Evolutionary conservation across 2,329 filamentous ascomycete species (phyloP).

Genomic region (Cryphonectria naterciae): DNA sequence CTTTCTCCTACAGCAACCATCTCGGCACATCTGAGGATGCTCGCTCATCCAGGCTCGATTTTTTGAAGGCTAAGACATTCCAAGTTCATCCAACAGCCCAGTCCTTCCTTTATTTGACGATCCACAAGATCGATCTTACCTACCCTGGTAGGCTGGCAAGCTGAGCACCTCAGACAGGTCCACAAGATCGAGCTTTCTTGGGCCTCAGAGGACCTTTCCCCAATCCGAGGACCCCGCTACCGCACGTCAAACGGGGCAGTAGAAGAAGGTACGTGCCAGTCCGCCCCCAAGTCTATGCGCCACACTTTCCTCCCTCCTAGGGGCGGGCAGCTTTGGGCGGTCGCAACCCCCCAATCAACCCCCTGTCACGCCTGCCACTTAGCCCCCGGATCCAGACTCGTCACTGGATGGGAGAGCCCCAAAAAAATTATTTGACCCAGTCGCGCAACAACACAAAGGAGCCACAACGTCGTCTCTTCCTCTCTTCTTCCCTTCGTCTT

Average conservation of each 20-base stretch:
- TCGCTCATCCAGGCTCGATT: not conserved
- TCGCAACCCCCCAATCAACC: slow-evolving; percentile 9
- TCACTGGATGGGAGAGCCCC: slow-evolving; percentile 22
- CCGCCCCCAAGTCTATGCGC: slow-evolving; percentile 22
- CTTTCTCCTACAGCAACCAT: not conserved
- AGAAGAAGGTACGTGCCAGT: slow-evolving; percentile 24
- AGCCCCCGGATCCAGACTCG: slow-evolving; percentile 17
- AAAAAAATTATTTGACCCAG: slow-evolving; percentile 41
- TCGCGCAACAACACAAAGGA: slow-evolving; percentile 35
- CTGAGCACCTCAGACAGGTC: not conserved
- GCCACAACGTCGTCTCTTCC: slow-evolving; percentile 35
- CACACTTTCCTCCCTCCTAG: slow-evolving; percentile 25
- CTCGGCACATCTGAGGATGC: not conserved
- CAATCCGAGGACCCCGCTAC: not conserved
- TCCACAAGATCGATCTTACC: not conserved
- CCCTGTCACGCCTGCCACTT: slow-evolving; percentile 22
- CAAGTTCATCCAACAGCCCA: not conserved
- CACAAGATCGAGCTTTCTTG: slow-evolving; percentile 19
- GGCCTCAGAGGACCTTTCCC: not conserved
- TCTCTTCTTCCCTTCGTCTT: slow-evolving; percentile 40
- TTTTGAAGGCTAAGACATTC: not conserved
- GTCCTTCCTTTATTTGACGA: not conserved
- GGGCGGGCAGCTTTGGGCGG: slow-evolving; percentile 14
- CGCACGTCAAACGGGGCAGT: slow-evolving; percentile 3
- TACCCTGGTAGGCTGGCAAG: not conserved